Evolutionary conservation across 2,329 filamentous ascomycete genomes (phyloP), one percentile per base, ranked within the genome.

Genomic region (Nothopassalora personata): DNA sequence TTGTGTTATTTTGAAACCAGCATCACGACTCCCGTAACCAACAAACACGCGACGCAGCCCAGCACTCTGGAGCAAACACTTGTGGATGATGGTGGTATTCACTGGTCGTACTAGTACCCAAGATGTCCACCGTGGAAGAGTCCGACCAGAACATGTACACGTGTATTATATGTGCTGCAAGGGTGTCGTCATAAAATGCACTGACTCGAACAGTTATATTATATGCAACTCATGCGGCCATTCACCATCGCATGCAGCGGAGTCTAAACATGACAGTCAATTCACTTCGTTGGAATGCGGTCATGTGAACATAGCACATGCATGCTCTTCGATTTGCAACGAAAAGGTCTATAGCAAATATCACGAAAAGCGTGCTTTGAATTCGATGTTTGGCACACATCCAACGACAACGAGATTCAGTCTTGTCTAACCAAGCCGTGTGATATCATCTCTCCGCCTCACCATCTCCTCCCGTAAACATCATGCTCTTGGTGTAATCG

Each of bases 391-490:
- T 23, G 10, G 7, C 10, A 39, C 15, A 13, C 36, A 23, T 23
- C 23, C 23, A 23, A 23, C 3, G 23, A 23, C 23, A 23, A 3
- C 23, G 23, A 23, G 23, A 23, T 23, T n/a, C n/a, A n/a, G n/a
- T n/a, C n/a, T n/a, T n/a, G n/a, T n/a, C n/a, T n/a, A n/a, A n/a
- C n/a, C n/a, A n/a, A n/a, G n/a, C 45, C 45, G n/a, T 47, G 45
- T 27, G 23, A 47, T 9, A 13, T 28, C 39, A 9, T 49, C 19
- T 13, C 13, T 49, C 23, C 6, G 6, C 4, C 1, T 53, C 43
- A 71, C 71, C 70, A 74, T 48, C 72, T 65, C 59, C 73, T 61
- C 18, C 73, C 73, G 67, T 68, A 75, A 19, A 75, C 67, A 39
- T 71, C 68, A 65, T 74, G 70, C 62, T 74, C 73, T 30, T 49